Evolutionary conservation across 495 filamentous ascomycete species (phyloP).

Genomic region (Terfezia claveryi): DNA sequence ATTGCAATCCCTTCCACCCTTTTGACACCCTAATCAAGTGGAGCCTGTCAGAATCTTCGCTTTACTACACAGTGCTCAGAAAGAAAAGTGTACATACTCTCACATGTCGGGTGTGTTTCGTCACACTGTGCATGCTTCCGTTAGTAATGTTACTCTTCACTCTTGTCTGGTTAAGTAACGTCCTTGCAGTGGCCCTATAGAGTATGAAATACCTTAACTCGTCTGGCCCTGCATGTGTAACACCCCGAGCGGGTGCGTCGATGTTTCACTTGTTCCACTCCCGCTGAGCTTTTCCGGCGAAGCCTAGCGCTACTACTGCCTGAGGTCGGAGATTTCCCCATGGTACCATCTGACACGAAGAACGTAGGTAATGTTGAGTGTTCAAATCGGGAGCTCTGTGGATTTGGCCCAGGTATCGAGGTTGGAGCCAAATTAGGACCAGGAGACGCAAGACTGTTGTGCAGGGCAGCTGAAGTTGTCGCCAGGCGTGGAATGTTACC

Average conservation of each 20-base stretch:
- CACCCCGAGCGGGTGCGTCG: conserved; percentile 84
- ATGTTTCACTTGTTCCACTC: conserved; percentile 70
- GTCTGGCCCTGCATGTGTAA: conserved; percentile 71
- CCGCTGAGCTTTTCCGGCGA: conserved; percentile 34
- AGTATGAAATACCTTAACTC: conserved; percentile 51
- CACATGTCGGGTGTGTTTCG: conserved; percentile 66
- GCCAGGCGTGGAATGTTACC: not conserved
- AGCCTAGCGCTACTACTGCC: conserved; percentile 20
- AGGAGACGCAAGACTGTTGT: not conserved
- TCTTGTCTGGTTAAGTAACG: not conserved
- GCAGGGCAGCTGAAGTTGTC: not conserved
- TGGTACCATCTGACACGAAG: not conserved
- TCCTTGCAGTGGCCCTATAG: not conserved
- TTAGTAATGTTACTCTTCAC: not conserved
- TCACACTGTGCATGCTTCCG: conserved; percentile 38
- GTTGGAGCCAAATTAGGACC: not conserved
- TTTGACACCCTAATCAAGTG: conserved; percentile 16
- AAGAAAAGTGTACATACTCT: conserved; percentile 33
- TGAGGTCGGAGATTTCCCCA: not conserved
- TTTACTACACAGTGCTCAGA: no score
- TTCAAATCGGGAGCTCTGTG: not conserved
- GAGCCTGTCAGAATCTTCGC: no score
- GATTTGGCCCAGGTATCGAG: not conserved
- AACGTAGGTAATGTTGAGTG: not conserved
- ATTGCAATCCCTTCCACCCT: conserved; percentile 19